Base-by-base conservation (phyloP, 2,329 filamentous ascomycete species). In the Venturia nashicola region DNA sequence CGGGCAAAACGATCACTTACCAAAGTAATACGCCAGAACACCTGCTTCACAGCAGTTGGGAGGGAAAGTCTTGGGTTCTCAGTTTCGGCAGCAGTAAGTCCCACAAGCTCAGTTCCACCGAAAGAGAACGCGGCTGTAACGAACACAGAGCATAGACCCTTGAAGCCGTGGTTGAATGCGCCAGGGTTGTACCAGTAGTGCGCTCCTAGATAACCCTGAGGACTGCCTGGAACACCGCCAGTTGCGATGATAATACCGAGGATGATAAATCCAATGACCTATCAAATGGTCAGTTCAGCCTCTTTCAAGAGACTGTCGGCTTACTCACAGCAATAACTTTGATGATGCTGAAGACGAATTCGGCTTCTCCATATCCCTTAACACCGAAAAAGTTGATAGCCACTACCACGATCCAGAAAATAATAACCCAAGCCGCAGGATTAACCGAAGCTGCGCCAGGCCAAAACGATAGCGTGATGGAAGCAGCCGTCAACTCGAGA, bases 371-470 rank as follows among this genome's bases (percentile, higher is more conserved):
- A 69, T 95, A 96, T 34, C 88, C 90, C 71, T 88, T 89, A 66
- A 97, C 88, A 61, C 91, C 91, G 70, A 93, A 94, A 67, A 96
- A 75, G 72, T 97, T 96, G 76, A 97, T 96, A 36, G 75, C 69
- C 51, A 96, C 80, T 68, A 96, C 92, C 62, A 87, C 70, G 16
- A 85, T 66, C 65, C 94, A 83, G 74, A 97, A 97, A 51, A 97
- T 78, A 51, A 89, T 83, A 34, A 97, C 90, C 77, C 90, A 97
- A 36, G 89, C 86, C 62, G 87, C 85, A 67, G 61, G 74, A 73
- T 54, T 69, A 69, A 36, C 76, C 66, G 68, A 76, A 72, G 32
- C 82, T 81, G 68, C 70, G 5, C 81, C 73, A 62, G 86, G 83
- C 91, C 91, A 96, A 71, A 89, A 96, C 39, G 86, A 81, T 63